Evolutionary conservation across 345 rosid genomes (phyloP).

Genomic region (Citrus inodora): DNA sequence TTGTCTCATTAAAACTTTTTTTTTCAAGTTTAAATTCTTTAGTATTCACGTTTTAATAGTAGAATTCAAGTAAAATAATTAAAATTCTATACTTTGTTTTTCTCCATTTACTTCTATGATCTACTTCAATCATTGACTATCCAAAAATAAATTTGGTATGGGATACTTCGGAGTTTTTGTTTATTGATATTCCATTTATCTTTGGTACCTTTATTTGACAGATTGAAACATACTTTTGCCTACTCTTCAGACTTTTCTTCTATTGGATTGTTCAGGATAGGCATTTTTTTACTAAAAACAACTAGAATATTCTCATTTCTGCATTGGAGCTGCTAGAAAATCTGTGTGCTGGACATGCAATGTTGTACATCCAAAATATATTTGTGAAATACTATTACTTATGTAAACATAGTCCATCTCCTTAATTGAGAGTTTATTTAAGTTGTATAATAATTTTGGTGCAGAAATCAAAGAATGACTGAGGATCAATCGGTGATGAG

Average conservation of each 20-base stretch:
- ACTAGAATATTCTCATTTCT: background rate
- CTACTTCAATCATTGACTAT: background rate
- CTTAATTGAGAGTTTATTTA: background rate
- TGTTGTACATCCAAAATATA: background rate
- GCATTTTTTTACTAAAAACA: background rate
- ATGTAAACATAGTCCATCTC: background rate
- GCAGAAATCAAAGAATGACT: constrained; percentile 99
- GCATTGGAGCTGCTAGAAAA: too few relatives aligned
- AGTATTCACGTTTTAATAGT: background rate
- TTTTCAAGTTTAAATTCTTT: background rate
- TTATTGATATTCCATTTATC: background rate
- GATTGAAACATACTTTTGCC: background rate
- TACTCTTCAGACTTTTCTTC: background rate
- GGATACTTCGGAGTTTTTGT: background rate
- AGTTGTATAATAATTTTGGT: constrained; percentile 16
- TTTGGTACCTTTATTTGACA: background rate
- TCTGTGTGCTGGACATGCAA: background rate
- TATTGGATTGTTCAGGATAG: background rate
- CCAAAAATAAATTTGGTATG: background rate
- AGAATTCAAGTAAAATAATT: background rate
- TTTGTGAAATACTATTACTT: background rate
- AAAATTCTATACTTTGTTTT: background rate
- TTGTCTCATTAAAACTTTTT: background rate
- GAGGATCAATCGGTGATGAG: constrained; percentile 98
- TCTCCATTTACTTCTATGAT: background rate